Evolutionary conservation across 164 flowering plant species (phyloP).

Genomic region (Aristolochia californica): DNA sequence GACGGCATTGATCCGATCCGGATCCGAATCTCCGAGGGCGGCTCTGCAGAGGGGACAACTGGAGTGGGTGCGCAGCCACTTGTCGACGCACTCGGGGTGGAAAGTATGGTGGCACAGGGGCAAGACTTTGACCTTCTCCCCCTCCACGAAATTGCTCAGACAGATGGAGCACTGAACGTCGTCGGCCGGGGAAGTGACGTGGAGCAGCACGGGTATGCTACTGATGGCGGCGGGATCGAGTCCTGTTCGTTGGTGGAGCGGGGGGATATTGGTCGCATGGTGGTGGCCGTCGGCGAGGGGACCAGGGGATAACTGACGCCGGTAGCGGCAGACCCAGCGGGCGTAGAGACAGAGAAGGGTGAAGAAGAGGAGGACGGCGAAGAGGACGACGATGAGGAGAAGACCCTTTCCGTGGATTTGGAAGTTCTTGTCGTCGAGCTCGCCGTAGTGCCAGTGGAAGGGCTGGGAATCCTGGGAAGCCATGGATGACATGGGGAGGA

Average conservation of each 20-base stretch:
- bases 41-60: slow-evolving; percentile 79
- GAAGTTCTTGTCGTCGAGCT: slow-evolving; percentile 46
- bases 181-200: slow-evolving; percentile 9
- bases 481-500: slow-evolving; percentile 4
- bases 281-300: background rate
- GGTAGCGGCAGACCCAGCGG: slow-evolving; percentile 37
- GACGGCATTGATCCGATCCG: background rate
- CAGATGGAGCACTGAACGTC: slow-evolving; percentile 49
- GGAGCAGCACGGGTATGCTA: slow-evolving; percentile 34
- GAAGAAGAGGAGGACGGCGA: slow-evolving; percentile 33
- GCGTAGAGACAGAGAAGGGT: slow-evolving; percentile 49
- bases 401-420: slow-evolving; percentile 48
- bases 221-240: slow-evolving; percentile 18
- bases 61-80: slow-evolving; percentile 55
- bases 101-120: slow-evolving; percentile 55
- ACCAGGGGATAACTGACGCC: slow-evolving; percentile 5
- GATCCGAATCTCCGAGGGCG: slow-evolving; percentile 16
- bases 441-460: slow-evolving; percentile 50
- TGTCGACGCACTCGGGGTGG: slow-evolving; percentile 65
- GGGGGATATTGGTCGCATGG: too few relatives aligned
- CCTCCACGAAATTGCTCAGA: slow-evolving; percentile 37
- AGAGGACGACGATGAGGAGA: slow-evolving; percentile 31
- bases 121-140: slow-evolving; percentile 58
- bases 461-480: slow-evolving; percentile 19
- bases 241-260: background rate